These are phyloP conservation scores for Trichoderma hamatum DNA, from an alignment of 2,329 filamentous ascomycete genomes.

Conservation along the genomic window DNA sequence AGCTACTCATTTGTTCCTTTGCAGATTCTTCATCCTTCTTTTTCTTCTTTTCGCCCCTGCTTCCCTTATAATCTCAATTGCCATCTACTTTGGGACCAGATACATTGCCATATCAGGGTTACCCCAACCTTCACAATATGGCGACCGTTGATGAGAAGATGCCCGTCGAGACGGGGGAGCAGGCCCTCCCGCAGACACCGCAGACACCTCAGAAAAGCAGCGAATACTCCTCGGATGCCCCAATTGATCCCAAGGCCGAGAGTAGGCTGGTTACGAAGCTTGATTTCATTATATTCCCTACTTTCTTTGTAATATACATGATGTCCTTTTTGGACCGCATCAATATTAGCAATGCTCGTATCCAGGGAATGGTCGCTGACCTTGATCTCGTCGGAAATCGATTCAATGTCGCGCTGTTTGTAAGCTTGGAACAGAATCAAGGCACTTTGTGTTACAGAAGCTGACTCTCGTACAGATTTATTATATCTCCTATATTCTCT, in stretches of 20 bases:
- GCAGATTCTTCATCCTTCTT: not conserved
- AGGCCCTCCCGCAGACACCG: not conserved
- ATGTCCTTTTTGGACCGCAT: slow-evolving; percentile 38
- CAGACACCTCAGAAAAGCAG: not conserved
- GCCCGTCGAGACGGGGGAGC: not conserved
- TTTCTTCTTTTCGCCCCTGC: not conserved
- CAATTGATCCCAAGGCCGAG: slow-evolving; percentile 41
- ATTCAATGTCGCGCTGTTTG: slow-evolving; percentile 49
- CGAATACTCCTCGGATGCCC: slow-evolving; percentile 14
- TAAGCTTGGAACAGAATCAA: slow-evolving; percentile 28
- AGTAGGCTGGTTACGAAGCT: slow-evolving; percentile 45
- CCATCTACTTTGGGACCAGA: not conserved
- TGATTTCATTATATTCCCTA: slow-evolving; percentile 46
- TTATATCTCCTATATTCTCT: slow-evolving; percentile 49
- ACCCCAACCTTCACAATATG: not conserved
- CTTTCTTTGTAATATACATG: slow-evolving; percentile 47
- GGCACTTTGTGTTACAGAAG: not conserved
- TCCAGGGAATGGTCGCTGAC: slow-evolving; percentile 48
- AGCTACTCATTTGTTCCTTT: not conserved
- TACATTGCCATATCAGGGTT: not conserved
- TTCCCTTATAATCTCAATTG: not conserved
- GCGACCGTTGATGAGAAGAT: slow-evolving; percentile 1
- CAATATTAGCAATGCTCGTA: slow-evolving; percentile 53
- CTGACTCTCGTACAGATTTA: slow-evolving; percentile 31
- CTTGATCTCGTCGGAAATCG: slow-evolving; percentile 46